phyloP scores from a whole-genome alignment of 1,284 basidiomycete genomes.

The Prillingera fragicola region DNA sequence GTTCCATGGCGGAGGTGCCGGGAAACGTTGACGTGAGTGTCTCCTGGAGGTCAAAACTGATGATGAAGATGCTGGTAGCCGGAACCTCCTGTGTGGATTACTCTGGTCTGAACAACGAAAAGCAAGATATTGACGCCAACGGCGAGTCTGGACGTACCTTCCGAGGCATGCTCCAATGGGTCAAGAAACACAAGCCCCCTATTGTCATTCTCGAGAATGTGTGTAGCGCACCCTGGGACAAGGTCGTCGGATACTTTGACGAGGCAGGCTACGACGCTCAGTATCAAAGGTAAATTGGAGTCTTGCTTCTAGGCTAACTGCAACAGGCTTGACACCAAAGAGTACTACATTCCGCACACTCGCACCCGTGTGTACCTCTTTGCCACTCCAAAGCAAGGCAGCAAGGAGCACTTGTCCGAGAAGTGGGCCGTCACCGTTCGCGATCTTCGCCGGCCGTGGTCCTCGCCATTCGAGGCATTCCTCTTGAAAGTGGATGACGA shows the following conservation, averaged over 20 bases:
- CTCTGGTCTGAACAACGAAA: conserved; percentile 87
- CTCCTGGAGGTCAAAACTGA: conserved; percentile 1
- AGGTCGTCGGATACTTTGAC: conserved; percentile 70
- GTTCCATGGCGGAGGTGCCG: conserved; percentile 75
- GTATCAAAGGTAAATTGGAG: conserved; percentile 51
- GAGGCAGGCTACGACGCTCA: conserved; percentile 71
- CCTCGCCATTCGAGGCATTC: conserved; percentile 83
- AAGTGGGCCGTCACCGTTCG: conserved; percentile 67
- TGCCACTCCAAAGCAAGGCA: conserved; percentile 51
- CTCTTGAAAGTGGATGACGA: conserved; percentile 84
- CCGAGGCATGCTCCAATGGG: conserved; percentile 88
- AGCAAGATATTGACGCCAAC: conserved; percentile 78
- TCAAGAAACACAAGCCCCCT: conserved; percentile 76
- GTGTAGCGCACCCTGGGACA: conserved; percentile 80
- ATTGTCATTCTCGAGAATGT: conserved; percentile 93
- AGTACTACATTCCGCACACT: conserved; percentile 91
- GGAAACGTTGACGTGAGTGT: conserved; percentile 68
- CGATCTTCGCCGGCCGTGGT: conserved; percentile 72
- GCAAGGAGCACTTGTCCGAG: conserved; percentile 56
- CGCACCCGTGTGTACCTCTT: conserved; percentile 82
- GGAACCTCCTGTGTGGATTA: conserved; percentile 97
- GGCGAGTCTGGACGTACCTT: conserved; percentile 89
- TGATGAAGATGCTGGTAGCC: conserved; percentile 63
- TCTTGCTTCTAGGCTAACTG: conserved; percentile 3
- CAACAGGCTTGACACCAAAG: conserved; percentile 73